Evolutionary conservation across 805 yeast genomes (phyloP).

Genomic region (Suhomyces sp.): DNA sequence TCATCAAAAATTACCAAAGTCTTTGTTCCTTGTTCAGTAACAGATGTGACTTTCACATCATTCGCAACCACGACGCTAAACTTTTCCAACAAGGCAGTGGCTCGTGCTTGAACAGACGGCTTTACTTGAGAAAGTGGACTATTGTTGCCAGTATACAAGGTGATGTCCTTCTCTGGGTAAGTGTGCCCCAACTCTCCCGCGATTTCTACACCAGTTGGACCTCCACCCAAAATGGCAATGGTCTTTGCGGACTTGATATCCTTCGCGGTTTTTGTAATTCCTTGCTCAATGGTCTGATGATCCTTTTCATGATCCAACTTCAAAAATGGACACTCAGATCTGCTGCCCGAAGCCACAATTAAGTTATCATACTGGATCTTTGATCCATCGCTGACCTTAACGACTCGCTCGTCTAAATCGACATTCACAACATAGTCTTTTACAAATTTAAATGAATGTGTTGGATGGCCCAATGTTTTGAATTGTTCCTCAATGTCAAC

Average conservation of each 20-base stretch:
- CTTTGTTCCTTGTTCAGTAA: conserved; percentile 3
- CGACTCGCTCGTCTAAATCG: conserved; percentile 25
- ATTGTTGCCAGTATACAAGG: conserved; percentile 24
- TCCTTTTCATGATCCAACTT: conserved; percentile 21
- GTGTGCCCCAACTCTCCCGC: conserved; percentile 34
- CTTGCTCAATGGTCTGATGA: conserved; percentile 11
- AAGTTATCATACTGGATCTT: conserved; percentile 27
- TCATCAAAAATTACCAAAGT: conserved; percentile 14
- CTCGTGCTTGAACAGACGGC: conserved; percentile 11
- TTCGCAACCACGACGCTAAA: conserved; percentile 25
- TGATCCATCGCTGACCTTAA: conserved; percentile 13
- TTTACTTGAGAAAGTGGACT: conserved; percentile 17
- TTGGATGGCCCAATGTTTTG: conserved; percentile 13
- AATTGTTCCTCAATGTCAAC: conserved; percentile 18
- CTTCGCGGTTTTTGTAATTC: conserved; percentile 14
- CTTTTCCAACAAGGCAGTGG: conserved; percentile 14
- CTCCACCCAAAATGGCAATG: conserved; percentile 37
- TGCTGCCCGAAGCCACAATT: conserved; percentile 35
- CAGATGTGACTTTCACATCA: conserved; percentile 7
- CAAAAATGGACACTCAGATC: conserved; percentile 19
- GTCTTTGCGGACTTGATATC: conserved; percentile 19
- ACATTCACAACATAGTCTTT: conserved; percentile 24
- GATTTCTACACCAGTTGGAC: conserved; percentile 36
- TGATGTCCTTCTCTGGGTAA: conserved; percentile 19
- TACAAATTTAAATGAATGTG: conserved; percentile 15